These are phyloP conservation scores for Chrysoporthe austroafricana DNA, from an alignment of 2,329 filamentous ascomycete genomes.

Conservation along the genomic window DNA sequence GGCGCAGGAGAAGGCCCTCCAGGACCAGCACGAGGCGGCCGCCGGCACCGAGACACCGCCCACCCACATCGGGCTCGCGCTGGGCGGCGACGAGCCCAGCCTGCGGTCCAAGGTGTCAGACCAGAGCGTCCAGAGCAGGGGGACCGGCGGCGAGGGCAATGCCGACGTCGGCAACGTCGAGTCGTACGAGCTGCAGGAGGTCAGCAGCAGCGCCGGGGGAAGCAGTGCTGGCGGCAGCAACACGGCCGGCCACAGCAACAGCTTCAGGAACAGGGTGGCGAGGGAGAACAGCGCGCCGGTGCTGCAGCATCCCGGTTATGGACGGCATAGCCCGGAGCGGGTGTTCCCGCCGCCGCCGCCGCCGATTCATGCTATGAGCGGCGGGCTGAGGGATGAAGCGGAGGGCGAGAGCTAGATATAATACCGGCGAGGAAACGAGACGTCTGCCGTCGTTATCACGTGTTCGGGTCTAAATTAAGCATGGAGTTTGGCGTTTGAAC, in stretches of 20 bases:
- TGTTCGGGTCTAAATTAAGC: conserved; percentile 10
- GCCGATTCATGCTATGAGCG: conserved; percentile 20
- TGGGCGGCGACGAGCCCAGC: conserved; percentile 45
- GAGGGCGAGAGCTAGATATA: neutral
- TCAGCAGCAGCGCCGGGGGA: conserved; percentile 37
- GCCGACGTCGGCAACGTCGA: conserved; percentile 38
- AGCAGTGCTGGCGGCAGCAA: conserved; percentile 28
- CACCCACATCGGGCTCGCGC: conserved; percentile 47
- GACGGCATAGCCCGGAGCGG: conserved; percentile 39
- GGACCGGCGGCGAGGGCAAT: conserved; percentile 23
- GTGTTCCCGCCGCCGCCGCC: conserved; percentile 23
- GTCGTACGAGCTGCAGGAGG: conserved; percentile 54
- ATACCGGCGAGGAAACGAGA: neutral
- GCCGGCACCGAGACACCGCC: conserved; percentile 21
- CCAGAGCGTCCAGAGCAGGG: conserved; percentile 34
- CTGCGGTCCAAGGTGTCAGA: conserved; percentile 37
- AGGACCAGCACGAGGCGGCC: conserved; percentile 23
- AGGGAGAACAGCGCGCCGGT: conserved; percentile 43
- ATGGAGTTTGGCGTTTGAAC: conserved; percentile 24
- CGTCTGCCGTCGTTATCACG: neutral
- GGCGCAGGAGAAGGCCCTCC: conserved; percentile 29
- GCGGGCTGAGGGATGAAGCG: conserved; percentile 29
- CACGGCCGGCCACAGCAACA: conserved; percentile 17
- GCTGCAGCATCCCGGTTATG: conserved; percentile 52
- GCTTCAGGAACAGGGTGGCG: conserved; percentile 32